These are phyloP conservation scores for Brassica hybrid DNA, from an alignment of 441 rosid species.

Conservation along the genomic window DNA sequence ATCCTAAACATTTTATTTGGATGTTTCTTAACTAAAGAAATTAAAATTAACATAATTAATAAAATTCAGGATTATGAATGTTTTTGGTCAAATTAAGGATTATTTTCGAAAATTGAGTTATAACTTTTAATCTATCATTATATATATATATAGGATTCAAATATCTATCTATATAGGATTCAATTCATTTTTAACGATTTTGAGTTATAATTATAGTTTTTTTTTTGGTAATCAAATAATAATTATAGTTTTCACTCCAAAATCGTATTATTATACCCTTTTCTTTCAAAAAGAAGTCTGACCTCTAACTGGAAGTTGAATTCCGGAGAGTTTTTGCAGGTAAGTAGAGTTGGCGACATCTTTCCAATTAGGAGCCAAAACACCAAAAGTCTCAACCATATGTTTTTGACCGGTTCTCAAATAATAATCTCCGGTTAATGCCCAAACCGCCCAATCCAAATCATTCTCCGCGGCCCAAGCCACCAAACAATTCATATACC, in stretches of 20 bases:
- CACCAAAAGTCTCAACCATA: conserved; percentile 59
- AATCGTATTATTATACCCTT: not conserved
- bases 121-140: not conserved
- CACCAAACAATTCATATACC: conserved; percentile 70
- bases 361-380: conserved; percentile 58
- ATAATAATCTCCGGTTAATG: conserved; percentile 72
- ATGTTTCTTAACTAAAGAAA: not conserved
- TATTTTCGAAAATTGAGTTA: not conserved
- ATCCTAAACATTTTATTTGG: not conserved
- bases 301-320: conserved; percentile 70
- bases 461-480: conserved; percentile 73
- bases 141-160: not conserved
- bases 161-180: not conserved
- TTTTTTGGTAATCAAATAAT: too few relatives aligned
- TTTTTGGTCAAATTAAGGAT: not conserved
- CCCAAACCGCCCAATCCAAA: conserved; percentile 86
- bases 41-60: not conserved
- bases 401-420: conserved; percentile 63
- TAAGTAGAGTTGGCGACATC: conserved; percentile 58
- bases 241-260: not conserved
- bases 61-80: not conserved
- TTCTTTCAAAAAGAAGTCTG: conserved; percentile 8
- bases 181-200: not conserved
- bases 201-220: not conserved
- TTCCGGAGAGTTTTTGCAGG: conserved; percentile 55